phyloP scores from a whole-genome alignment of 192 early-diverging fungal genomes.

The Linderina pennispora region DNA sequence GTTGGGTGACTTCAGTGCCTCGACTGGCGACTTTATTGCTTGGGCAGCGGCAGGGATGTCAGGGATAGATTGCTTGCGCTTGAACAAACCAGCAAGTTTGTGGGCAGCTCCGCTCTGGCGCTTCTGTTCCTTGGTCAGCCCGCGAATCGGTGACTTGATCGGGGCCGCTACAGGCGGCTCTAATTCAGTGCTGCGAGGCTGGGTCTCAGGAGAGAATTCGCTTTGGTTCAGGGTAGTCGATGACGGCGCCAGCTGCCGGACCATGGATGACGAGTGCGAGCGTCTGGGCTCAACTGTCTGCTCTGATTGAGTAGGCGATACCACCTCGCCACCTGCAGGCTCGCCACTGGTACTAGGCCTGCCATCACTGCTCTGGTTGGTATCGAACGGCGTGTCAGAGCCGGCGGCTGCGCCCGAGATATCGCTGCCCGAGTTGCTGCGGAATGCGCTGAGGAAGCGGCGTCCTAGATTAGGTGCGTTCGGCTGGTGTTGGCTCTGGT shows the following conservation, averaged over 20 bases:
- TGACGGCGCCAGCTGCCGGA: background rate
- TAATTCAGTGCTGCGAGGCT: background rate
- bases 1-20: slow-evolving; percentile 4
- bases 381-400: background rate
- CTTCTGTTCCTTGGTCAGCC: slow-evolving; percentile 36
- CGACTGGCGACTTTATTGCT: slow-evolving; percentile 12
- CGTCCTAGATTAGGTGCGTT: slow-evolving; percentile 21
- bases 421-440: slow-evolving; percentile 19
- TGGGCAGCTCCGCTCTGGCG: slow-evolving; percentile 43
- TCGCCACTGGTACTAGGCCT: too few species aligned
- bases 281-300: too few species aligned
- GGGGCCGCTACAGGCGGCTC: too few species aligned
- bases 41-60: slow-evolving; percentile 25
- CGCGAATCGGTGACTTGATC: background rate
- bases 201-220: too few species aligned
- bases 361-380: background rate
- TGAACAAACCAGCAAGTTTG: slow-evolving; percentile 34
- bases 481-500: background rate
- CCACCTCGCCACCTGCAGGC: too few species aligned
- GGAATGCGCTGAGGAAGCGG: slow-evolving; percentile 30
- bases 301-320: too few species aligned
- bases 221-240: background rate
- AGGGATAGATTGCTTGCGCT: slow-evolving; percentile 43
- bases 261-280: background rate
- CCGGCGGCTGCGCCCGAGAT: background rate